A percentile compares a stretch with the other conserved stretches of the same genome.
Evolutionary conservation across 2,329 filamentous ascomycete species (phyloP).

Genomic region (Dactylellina leptospora): DNA sequence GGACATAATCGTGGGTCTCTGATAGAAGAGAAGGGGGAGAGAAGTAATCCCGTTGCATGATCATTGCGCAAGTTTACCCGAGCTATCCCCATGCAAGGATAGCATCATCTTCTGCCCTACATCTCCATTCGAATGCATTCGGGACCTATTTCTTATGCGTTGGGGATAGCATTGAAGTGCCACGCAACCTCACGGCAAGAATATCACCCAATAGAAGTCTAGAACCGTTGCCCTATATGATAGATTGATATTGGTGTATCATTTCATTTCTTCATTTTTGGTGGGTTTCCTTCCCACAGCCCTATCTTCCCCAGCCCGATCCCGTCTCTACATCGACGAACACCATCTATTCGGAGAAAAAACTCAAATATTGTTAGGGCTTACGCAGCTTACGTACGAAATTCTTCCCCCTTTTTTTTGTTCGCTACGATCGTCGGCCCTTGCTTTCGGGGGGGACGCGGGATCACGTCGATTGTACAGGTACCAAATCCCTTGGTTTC

Average conservation of each 20-base stretch:
- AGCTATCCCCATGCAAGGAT: conserved; percentile 4
- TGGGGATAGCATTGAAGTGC: not conserved
- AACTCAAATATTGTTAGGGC: conserved; percentile 40
- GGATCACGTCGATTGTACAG: not conserved
- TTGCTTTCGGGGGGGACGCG: not conserved
- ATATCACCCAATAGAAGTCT: not conserved
- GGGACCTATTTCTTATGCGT: too few relatives aligned
- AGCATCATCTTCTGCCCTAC: not conserved
- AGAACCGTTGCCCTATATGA: too few relatives aligned
- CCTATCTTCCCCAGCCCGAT: conserved; percentile 5
- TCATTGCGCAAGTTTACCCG: conserved; percentile 17
- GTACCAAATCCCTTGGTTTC: not conserved
- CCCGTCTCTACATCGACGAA: not conserved
- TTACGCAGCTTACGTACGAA: conserved; percentile 44
- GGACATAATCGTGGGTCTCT: too few relatives aligned
- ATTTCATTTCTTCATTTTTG: not conserved
- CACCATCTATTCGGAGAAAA: conserved; percentile 21
- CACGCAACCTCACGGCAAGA: not conserved
- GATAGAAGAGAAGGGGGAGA: too few relatives aligned
- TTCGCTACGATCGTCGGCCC: not conserved
- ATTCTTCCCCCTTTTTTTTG: not conserved
- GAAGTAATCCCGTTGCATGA: conserved; percentile 6
- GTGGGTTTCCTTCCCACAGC: not conserved
- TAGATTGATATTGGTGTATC: not conserved
- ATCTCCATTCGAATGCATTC: not conserved